Evolutionary conservation across 202 grass and related monocot species (phyloP), one percentile per base, ranked within the genome.

Genomic region (Thinopyrum obtusiflorum): DNA sequence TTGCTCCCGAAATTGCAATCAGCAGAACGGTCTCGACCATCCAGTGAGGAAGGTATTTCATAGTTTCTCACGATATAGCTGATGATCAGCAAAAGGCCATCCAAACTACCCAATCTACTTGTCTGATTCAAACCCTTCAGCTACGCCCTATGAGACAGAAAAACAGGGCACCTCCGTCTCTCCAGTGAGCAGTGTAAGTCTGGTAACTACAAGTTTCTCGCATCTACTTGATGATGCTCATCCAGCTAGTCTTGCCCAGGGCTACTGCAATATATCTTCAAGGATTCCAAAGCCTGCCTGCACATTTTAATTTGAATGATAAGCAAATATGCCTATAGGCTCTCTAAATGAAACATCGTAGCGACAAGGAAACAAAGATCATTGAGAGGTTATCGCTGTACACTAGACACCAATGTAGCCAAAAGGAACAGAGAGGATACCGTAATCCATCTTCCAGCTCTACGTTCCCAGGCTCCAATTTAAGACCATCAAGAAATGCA

Each of bases 401-500:
- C 10, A 5, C 20, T 24, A 71, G 20, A 71, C 68, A 40, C 23
- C 11, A 71, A 24, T 42, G 20, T 24, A 42, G 35, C 39, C n/a
- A 46, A 42, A 71, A 71, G 10, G 68, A 36, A 71, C 11, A 42
- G 25, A 36, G n/a, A 42, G 68, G 5, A 71, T 72, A 72, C 68
- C 37, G 68, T 72, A 72, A 72, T 11, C 37, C 68, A 23, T 46
- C 23, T 17, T 73, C 6, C 6, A 73, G 26, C 69, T 73, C 39
- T 13, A 9, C 12, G 23, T 73, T 73, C 69, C 39, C 23, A 4
- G 23, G 69, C 21, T 73, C 69, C 69, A 46, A 25, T 47, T 72
- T 25, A 72, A 72, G 21, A 44, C 68, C 68, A 15, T 72, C 68
- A 44, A 72, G 37, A 72, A 72, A 44, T 72, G 68, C 68, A 72